Evolutionary conservation across 2,329 filamentous ascomycete species (phyloP), one percentile per base, ranked within the genome.

Genomic region (Pezicula carpinea): DNA sequence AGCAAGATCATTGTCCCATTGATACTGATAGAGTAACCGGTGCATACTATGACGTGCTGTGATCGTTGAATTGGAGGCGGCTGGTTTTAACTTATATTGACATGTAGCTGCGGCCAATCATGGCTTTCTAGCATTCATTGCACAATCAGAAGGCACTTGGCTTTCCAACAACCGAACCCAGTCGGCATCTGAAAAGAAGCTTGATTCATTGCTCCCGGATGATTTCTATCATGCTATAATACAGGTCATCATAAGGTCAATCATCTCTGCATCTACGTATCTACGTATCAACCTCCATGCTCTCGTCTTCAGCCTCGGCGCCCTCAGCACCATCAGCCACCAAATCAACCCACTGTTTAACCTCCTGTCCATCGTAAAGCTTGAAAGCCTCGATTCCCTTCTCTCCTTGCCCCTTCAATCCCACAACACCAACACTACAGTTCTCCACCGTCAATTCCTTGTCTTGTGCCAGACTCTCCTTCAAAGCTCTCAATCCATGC

Each of bases 361-460:
- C 83, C 55, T 93, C 88, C 65, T 89, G 83, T 13, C 90, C 91
- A 66, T 99, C 93, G 62, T 87, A 93, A 56, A 96, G 76, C 75
- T 87, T 89, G 73, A 97, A 97, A 54, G 80, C 80, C 76, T 97
- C 88, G 26, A 86, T 69, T 46, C 64, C 70, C 67, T 77, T 74
- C 45, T 72, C 72, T 6, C 71, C 70, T 51, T 70, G 69, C 53
- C 67, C 68, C 47, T 71, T 72, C 41, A 81, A 59, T 8, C 91
- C 91, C 18, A 91, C 87, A 51, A 96, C 76, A 32, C 88, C 91
- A 45, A 99, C 80, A 59, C 89, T 96, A 46, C 91, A 96, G 73
- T 99, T 99, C 68, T 97, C 93, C 34, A 96, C 82, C 46, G 92
- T 97, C 67, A 99, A 74, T 77, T 97, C 91, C 76, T 95, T 95